Evolutionary conservation across 2,329 filamentous ascomycete species (phyloP).

Genomic region (Verticillium klebahnii): DNA sequence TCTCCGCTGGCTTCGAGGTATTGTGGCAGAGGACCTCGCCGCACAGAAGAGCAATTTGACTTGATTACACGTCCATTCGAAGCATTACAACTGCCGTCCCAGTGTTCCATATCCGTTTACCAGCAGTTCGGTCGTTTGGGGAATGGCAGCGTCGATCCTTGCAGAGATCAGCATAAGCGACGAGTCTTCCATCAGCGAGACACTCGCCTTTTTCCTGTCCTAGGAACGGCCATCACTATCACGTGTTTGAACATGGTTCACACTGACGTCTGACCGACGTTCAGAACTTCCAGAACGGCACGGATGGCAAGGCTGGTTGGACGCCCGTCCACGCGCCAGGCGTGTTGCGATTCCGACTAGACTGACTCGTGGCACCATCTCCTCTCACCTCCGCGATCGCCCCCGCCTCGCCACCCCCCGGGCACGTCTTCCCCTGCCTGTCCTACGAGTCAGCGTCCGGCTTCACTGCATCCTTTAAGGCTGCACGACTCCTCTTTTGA

Average conservation of each 20-base stretch:
- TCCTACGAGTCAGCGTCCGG: too few relatives aligned
- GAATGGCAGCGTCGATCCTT: neutral
- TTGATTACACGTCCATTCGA: neutral
- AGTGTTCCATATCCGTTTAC: neutral
- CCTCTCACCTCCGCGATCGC: too few relatives aligned
- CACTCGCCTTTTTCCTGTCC: neutral
- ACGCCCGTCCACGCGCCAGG: neutral
- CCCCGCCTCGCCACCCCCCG: too few relatives aligned
- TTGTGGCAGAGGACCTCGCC: neutral
- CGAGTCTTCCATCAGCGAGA: neutral
- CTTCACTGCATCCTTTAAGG: too few relatives aligned
- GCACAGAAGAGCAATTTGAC: neutral
- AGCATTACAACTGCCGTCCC: neutral
- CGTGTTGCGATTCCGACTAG: neutral
- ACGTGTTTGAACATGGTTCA: neutral
- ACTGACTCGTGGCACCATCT: neutral
- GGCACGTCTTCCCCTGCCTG: too few relatives aligned
- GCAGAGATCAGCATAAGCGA: neutral
- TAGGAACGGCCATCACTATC: neutral
- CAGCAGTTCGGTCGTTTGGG: neutral
- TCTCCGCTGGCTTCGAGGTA: neutral
- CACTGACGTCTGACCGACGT: neutral
- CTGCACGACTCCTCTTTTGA: neutral
- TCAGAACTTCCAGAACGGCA: neutral
- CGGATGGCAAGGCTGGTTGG: neutral